Evolutionary conservation across 192 early-diverging fungal genomes (phyloP), one percentile per base, ranked within the genome.

Genomic region (Ramicandelaber brevisporus): DNA sequence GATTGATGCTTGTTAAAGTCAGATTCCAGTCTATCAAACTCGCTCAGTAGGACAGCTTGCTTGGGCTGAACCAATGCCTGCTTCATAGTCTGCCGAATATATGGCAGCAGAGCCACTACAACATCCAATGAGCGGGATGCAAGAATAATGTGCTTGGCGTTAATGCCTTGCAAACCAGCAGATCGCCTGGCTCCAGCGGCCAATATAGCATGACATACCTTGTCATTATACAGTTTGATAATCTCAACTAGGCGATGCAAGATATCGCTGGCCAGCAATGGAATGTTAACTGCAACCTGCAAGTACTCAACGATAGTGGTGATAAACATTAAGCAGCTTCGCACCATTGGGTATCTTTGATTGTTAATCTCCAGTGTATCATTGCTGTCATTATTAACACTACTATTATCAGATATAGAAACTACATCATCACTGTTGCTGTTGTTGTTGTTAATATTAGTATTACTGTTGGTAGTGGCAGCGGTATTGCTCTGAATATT

Each of bases 121-220:
- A 78, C 52, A 13, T 73, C 80, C 6, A 99, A 54, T 7, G 88
- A 80, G 57, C 93, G 87, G 3, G 88, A 80, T 0, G 88, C 81
- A 33, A 99, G 52, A 6, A 88, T 85, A 30, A 98, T 53, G 48
- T 98, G 93, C 32, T 86, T 85, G 6, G 93, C 93, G 2, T 85
- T 78, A 17, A 99, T 99, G 45, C 83, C 88, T 34, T 89, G 85
- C 13, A 99, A 49, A 12, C 93, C 93, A 6, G 87, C 90, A n/a
- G 88, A 92, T 16, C 68, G 62, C 65, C 87, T 83, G 0, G 93
- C 93, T 1, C 93, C 93, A 4, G 88, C 90, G 4, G 90, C 93
- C 8, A 99, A 63, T 47, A 99, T 93, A 1, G 93, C 83, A 52
- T 96, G 88, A 50, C 89, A 93, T 5, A 73, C 70, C 31, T 83